Base-by-base conservation (phyloP, 1,284 basidiomycete genomes). In the Ustilago cynodontis region DNA sequence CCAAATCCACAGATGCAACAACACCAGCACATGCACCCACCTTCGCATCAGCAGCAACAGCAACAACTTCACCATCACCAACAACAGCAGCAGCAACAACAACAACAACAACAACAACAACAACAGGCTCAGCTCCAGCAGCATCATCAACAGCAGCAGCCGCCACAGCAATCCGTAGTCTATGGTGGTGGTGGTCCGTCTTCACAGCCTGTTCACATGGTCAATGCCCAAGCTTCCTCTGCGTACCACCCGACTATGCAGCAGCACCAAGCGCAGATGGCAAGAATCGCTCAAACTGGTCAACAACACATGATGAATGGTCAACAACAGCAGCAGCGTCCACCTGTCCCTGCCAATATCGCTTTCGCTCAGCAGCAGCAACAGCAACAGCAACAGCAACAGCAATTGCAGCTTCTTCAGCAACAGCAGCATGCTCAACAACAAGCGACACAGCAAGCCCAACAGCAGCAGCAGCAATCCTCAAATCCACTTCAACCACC, bases 241-340 rank as follows among this genome's bases (percentile, higher is more conserved):
- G 74, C 69, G 8, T 77, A 77, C 18, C 74, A 76, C 18, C 73
- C 73, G 16, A 71, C 63, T 1, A 76, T 76, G 73, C 73, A 71
- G 51, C 73, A 71, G 51, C 73, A 76, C 45, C 73, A 76, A 33
- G 73, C 73, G 8, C 73, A 76, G 54, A 63, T 76, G 59, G 64
- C 72, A 11, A 31, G 73, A 7, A 71, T 76, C n/a, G 68, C 68
- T 2, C 71, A 69, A 41, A 60, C 61, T 9, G 51, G 49, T 60
- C 71, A 74, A 39, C 55, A 62, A n/a, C 66, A 65, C 18, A 53
- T 73, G 47, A 41, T 63, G 29, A 71, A 75, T 18, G 72, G 52
- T 53, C 66, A 69, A 33, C 65, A 65, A 41, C 71, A 69, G 55
- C 70, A 69, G 47, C 71, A 68, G 58, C 70, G 64, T 57, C 65